Evolutionary conservation across 176 grass and related monocot genomes (phyloP).

Genomic region (Urochloa ruziziensis): DNA sequence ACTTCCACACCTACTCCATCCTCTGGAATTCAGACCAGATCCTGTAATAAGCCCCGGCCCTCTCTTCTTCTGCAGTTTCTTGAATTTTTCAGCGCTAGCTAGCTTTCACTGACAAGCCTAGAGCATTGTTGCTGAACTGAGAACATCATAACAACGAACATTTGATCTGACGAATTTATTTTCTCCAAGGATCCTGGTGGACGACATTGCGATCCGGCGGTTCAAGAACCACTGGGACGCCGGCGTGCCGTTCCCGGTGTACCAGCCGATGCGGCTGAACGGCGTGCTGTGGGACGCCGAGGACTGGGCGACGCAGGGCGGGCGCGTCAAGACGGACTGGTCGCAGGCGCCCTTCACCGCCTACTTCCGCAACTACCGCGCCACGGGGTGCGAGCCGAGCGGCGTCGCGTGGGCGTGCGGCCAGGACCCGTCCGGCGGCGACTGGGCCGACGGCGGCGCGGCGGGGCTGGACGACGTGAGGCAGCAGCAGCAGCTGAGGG

Average conservation of each 20-base stretch:
- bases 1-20: constrained; percentile 80
- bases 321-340: constrained; percentile 55
- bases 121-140: not conserved
- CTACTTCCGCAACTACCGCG: constrained; percentile 42
- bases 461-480: constrained; percentile 13
- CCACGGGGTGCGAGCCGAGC: constrained; percentile 21
- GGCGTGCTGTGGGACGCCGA: constrained; percentile 48
- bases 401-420: constrained; percentile 27
- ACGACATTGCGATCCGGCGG: constrained; percentile 39
- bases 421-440: not conserved
- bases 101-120: not conserved
- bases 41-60: constrained; percentile 58
- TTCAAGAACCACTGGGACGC: constrained; percentile 46
- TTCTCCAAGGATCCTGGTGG: constrained; percentile 57
- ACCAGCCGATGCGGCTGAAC: constrained; percentile 46
- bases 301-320: constrained; percentile 50
- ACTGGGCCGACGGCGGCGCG: constrained; percentile 23
- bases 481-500: constrained; percentile 32
- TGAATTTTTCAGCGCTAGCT: not conserved
- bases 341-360: constrained; percentile 50
- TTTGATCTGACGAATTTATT: not conserved
- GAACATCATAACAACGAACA: not conserved
- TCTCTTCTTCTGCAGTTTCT: not conserved
- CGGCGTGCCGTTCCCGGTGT: constrained; percentile 45
- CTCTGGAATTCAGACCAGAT: constrained; percentile 69